Percentiles rank a stretch among this genome's conserved stretches.
phyloP scores from a whole-genome alignment of 768 basidiomycete genomes.

The Fibroporia radiculosa region DNA sequence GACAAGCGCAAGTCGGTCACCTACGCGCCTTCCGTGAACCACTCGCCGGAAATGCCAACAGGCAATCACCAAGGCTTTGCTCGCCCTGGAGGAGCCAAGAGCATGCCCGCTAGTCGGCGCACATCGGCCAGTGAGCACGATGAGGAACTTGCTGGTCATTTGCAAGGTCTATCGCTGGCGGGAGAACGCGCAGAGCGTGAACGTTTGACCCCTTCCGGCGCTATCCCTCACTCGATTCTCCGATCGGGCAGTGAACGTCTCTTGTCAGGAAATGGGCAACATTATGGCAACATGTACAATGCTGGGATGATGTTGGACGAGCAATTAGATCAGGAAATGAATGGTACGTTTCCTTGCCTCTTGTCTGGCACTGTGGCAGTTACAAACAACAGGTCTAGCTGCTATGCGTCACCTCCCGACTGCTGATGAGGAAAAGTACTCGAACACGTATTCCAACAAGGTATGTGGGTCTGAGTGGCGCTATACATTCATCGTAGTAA shows the following conservation, averaged over 20 bases:
- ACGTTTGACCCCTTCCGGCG: slow-evolving; percentile 12
- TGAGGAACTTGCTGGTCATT: slow-evolving; percentile 69
- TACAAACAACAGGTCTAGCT: slow-evolving; percentile 37
- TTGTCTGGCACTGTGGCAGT: slow-evolving; percentile 8
- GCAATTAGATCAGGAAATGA: slow-evolving; percentile 90
- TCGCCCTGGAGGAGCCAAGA: slow-evolving; percentile 73
- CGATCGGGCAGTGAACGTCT: slow-evolving; percentile 45
- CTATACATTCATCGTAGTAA: not conserved
- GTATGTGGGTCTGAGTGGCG: slow-evolving; percentile 29
- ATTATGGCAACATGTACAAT: slow-evolving; percentile 61
- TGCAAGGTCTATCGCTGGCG: slow-evolving; percentile 63
- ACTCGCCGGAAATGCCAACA: slow-evolving; percentile 58
- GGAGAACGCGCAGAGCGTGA: slow-evolving; percentile 51
- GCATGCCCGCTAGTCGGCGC: slow-evolving; percentile 88
- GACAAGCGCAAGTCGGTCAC: slow-evolving; percentile 87
- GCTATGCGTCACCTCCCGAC: slow-evolving; percentile 85
- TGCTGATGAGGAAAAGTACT: slow-evolving; percentile 84
- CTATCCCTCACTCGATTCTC: slow-evolving; percentile 37
- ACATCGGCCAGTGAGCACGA: slow-evolving; percentile 85
- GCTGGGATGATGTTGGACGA: slow-evolving; percentile 90
- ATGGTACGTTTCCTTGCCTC: slow-evolving; percentile 49
- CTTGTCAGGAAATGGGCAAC: slow-evolving; percentile 49
- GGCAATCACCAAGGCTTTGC: slow-evolving; percentile 44
- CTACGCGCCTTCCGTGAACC: slow-evolving; percentile 70
- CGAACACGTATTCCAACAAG: slow-evolving; percentile 54